Base-by-base conservation (phyloP, 1,139 yeast genomes). In the Yamadazyma membranifaciens region DNA sequence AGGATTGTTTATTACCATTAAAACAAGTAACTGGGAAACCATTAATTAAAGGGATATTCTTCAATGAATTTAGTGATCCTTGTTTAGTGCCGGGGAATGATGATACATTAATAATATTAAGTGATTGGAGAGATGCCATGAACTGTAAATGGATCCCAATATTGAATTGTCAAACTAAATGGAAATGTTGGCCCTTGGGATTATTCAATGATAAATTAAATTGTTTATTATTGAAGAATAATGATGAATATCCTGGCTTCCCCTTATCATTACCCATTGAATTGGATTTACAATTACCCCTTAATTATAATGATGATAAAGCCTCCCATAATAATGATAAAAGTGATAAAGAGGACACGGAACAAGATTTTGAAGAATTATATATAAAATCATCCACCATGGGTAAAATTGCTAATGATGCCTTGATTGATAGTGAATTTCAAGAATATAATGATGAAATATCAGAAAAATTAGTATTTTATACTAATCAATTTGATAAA, bases 71-170 rank as follows among this genome's bases (percentile, higher is more conserved):
- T 47, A 86, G 86, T 35, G 96, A 91, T 61, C 98, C 98, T 1
- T 87, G 94, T 49, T 61, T 91, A 14, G 87, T 83, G 41, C 89
- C 91, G 10, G 80, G 83, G 10, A 51, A 49, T 16, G 89, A 84
- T 49, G 89, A 89, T 45, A 75, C 83, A 3, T 67, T 92, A 34
- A 62, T 86, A 30, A 77, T 86, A 0, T 67, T 92, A 33, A 73
- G 83, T 20, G 78, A 82, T 48, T 91, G 98, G 97, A 73, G 96
- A 54, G 78, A 75, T 30, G 68, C 85, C 2, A 65, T 76, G 36
- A 94, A 89, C 58, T 82, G 95, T 3, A 74, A 81, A 50, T 92
- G 98, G 97, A 71, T 87, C 9, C 98, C 98, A 1, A 56, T 91
- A n/a, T 66, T 91, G 43, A 87, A 87, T 56, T 74, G 88, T 20